phyloP scores from a whole-genome alignment of 2,329 filamentous ascomycete species.

The Thermomyces lanuginosus region DNA sequence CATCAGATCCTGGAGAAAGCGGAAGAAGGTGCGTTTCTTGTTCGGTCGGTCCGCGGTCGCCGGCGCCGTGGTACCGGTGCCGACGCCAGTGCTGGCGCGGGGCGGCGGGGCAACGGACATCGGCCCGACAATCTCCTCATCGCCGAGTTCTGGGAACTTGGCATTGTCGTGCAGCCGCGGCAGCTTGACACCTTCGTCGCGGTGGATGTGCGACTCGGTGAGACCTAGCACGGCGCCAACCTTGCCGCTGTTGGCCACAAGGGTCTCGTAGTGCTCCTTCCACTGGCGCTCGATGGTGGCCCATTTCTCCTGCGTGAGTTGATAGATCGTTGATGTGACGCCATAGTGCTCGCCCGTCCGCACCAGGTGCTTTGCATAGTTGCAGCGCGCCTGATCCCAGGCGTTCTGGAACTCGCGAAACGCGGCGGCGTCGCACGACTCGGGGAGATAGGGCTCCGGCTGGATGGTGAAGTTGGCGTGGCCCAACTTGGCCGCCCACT shows the following conservation, averaged over 20 bases:
- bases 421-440: slow-evolving; percentile 41
- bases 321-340: slow-evolving; percentile 73
- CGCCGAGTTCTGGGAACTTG: slow-evolving; percentile 77
- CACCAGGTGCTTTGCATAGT: slow-evolving; percentile 78
- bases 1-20: no score
- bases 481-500: slow-evolving; percentile 71
- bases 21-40: no score
- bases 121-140: slow-evolving; percentile 84
- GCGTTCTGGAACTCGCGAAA: slow-evolving; percentile 54
- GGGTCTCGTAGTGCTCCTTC: slow-evolving; percentile 52
- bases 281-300: slow-evolving; percentile 58
- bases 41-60: no score
- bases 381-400: slow-evolving; percentile 68
- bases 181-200: slow-evolving; percentile 35
- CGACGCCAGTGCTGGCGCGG: slow-evolving; percentile 33
- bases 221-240: slow-evolving; percentile 21
- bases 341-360: slow-evolving; percentile 85
- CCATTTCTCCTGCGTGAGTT: slow-evolving; percentile 79
- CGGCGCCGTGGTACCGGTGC: no score
- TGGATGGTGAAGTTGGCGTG: slow-evolving; percentile 87
- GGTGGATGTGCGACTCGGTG: slow-evolving; percentile 23
- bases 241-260: slow-evolving; percentile 36
- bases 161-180: slow-evolving; percentile 38
- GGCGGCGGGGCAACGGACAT: slow-evolving; percentile 44
- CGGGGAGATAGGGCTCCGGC: slow-evolving; percentile 62